Evolutionary conservation across 176 grass and related monocot species (phyloP).

Genomic region (Eragrostis curvula): DNA sequence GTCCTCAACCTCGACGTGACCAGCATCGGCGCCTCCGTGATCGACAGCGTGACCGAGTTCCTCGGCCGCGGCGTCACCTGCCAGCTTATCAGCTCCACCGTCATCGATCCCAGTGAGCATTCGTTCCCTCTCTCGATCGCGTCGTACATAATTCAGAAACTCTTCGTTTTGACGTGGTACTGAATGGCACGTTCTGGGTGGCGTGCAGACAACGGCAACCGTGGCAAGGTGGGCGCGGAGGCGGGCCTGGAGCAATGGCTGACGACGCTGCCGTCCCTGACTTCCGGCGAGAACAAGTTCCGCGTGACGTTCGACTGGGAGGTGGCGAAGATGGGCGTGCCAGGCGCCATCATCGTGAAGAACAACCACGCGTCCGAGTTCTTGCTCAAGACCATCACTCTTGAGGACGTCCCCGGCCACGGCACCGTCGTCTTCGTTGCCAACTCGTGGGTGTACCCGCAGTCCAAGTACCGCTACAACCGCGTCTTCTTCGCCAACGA

Average conservation of each 20-base stretch:
- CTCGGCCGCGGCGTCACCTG: conserved; percentile 57
- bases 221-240: conserved; percentile 46
- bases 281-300: conserved; percentile 61
- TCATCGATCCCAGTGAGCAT: conserved; percentile 52
- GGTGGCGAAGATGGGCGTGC: conserved; percentile 55
- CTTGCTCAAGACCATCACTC: conserved; percentile 72
- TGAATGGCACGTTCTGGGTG: no score
- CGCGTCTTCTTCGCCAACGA: conserved; percentile 78
- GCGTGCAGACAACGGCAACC: conserved; percentile 49
- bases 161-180: neutral
- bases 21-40: conserved; percentile 51
- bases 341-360: conserved; percentile 64
- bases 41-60: conserved; percentile 62
- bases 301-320: conserved; percentile 64
- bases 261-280: conserved; percentile 39
- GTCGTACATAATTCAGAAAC: neutral
- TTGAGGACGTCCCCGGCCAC: conserved; percentile 59
- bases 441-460: conserved; percentile 77
- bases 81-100: conserved; percentile 71
- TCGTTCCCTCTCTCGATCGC: no score
- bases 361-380: conserved; percentile 66
- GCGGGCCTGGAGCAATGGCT: conserved; percentile 62
- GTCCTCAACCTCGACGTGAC: conserved; percentile 60
- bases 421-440: conserved; percentile 58
- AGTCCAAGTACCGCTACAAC: conserved; percentile 42